Evolutionary conservation across 2,329 filamentous ascomycete genomes (phyloP).

Genomic region (Tolypocladium cylindrosporum): DNA sequence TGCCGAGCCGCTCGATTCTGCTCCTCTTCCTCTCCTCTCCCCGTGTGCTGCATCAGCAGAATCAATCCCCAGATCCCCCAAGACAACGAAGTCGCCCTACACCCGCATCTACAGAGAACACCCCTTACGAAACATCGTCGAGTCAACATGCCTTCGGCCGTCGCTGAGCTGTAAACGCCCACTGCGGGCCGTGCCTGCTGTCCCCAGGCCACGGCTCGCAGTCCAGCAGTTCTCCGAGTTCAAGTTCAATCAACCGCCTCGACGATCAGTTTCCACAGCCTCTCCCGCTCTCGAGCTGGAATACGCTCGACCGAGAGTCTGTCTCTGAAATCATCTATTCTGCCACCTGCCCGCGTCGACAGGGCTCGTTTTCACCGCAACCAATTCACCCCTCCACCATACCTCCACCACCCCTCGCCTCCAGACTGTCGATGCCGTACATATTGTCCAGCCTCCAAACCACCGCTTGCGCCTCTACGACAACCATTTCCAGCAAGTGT

Average conservation of each 20-base stretch:
- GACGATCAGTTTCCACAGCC: constrained; percentile 58
- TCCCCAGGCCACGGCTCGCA: constrained; percentile 49
- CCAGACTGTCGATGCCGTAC: background rate
- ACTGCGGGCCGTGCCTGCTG: constrained; percentile 54
- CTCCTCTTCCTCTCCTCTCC: constrained; percentile 7
- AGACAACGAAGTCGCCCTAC: constrained; percentile 58
- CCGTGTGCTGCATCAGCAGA: constrained; percentile 18
- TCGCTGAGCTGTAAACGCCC: constrained; percentile 88
- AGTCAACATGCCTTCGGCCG: constrained; percentile 62
- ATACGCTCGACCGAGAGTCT: constrained; percentile 26
- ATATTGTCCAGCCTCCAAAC: background rate
- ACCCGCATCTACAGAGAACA: constrained; percentile 19
- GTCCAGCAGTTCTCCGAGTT: constrained; percentile 80
- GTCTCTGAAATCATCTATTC: constrained; percentile 24
- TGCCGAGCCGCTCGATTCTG: constrained; percentile 2
- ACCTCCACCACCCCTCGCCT: background rate
- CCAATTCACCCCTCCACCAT: background rate
- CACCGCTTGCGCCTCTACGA: background rate
- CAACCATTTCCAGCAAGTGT: background rate
- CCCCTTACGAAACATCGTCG: constrained; percentile 54
- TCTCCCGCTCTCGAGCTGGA: constrained; percentile 33
- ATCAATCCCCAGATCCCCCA: constrained; percentile 16
- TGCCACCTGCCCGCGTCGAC: constrained; percentile 17
- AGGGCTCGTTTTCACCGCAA: constrained; percentile 13
- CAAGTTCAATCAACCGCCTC: constrained; percentile 42